Conservation (phyloP, 208 protist genomes). For the Trypanosoma rangeli region DNA sequence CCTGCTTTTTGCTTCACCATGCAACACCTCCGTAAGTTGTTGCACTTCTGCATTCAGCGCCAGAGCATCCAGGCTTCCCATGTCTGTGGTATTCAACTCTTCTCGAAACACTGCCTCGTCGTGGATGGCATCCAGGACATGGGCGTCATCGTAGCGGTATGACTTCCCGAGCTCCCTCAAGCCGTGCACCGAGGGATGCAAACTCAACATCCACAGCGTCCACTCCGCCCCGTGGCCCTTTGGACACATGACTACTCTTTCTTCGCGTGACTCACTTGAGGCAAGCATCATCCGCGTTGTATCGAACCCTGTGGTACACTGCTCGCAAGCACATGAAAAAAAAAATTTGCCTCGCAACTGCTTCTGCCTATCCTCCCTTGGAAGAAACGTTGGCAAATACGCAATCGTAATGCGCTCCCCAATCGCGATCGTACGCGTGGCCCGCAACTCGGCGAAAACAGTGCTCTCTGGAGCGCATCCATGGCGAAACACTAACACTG, state of each 20-base stretch:
- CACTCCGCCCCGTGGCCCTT: slow-evolving; percentile 4
- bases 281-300: slow-evolving; percentile 16
- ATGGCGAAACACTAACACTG: slow-evolving; percentile 18
- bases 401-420: slow-evolving; percentile 25
- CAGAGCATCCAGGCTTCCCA: not conserved
- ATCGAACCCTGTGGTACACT: slow-evolving; percentile 15
- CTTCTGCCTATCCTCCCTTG: slow-evolving; percentile 14
- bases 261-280: not conserved
- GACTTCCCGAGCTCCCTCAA: not conserved
- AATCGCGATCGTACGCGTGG: slow-evolving; percentile 12
- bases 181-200: not conserved
- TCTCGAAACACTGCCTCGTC: slow-evolving; percentile 16
- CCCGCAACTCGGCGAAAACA: slow-evolving; percentile 23
- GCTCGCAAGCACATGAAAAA: slow-evolving; percentile 21
- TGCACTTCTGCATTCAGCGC: slow-evolving; percentile 2
- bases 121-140: slow-evolving; percentile 9
- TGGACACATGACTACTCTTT: slow-evolving; percentile 10
- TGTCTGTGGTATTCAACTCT: slow-evolving; percentile 11
- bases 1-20: not conserved
- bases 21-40: not conserved
- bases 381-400: slow-evolving; percentile 23
- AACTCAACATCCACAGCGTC: not conserved
- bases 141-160: slow-evolving; percentile 10
- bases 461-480: slow-evolving; percentile 7
- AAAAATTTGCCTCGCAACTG: slow-evolving; percentile 18